phyloP scores from a whole-genome alignment of 1,139 yeast species.

The Geotrichum carabidarum region DNA sequence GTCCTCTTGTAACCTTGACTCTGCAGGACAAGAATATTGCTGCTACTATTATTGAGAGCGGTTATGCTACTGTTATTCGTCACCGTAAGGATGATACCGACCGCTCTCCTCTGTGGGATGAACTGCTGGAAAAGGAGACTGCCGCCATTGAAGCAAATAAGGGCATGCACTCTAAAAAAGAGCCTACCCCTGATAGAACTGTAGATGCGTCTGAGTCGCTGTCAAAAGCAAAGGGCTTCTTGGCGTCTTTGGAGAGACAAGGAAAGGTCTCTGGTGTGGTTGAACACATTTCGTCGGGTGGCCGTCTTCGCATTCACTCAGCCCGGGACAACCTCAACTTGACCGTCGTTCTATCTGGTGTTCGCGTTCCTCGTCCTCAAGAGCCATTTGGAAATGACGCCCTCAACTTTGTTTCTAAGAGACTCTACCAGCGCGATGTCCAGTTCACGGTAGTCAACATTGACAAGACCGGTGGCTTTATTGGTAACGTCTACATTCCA shows the following conservation, averaged over 20 bases:
- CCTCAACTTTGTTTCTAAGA: constrained; percentile 49
- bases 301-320: constrained; percentile 59
- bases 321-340: constrained; percentile 70
- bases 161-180: constrained; percentile 61
- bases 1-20: constrained; percentile 58
- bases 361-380: constrained; percentile 45
- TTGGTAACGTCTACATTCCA: constrained; percentile 61
- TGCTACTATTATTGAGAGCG: constrained; percentile 56
- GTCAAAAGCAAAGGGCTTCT: constrained; percentile 67
- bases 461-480: constrained; percentile 77
- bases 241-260: constrained; percentile 65
- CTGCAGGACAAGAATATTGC: constrained; percentile 55
- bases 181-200: constrained; percentile 54
- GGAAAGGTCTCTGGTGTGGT: constrained; percentile 62
- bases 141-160: constrained; percentile 51
- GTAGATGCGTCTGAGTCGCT: constrained; percentile 77
- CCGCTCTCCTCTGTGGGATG: constrained; percentile 75
- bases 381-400: constrained; percentile 51
- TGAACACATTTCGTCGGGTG: constrained; percentile 64
- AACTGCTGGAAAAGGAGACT: constrained; percentile 63
- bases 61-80: constrained; percentile 72
- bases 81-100: constrained; percentile 68
- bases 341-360: constrained; percentile 72
- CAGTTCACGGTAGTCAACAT: constrained; percentile 62
- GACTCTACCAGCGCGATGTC: constrained; percentile 66